Base-by-base conservation (phyloP, 2,329 filamentous ascomycete species). In the Exophiala calicioides region DNA sequence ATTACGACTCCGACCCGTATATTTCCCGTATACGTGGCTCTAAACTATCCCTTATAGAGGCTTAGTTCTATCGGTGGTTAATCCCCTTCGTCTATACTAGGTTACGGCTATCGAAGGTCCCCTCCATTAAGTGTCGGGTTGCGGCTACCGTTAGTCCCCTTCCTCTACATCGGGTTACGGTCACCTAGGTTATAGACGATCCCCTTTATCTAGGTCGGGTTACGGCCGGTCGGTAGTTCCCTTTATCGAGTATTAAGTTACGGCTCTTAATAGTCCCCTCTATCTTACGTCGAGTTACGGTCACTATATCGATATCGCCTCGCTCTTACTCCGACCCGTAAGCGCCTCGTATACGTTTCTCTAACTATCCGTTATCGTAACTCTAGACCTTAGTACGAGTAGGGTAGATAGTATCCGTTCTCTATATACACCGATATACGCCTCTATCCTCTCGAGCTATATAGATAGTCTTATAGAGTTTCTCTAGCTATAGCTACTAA, bases 391-490 rank as follows among this genome's bases (percentile, higher is more conserved):
- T 37, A n/a, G 16, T 23, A 37, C 24, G 24, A 27, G 24, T 12
- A 38, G 21, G 20, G 35, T 38, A 38, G 35, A 38, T 21, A 38
- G 35, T 38, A 21, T 38, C 35, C 21, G 35, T 27, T 38, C 35
- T 38, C 35, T 38, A 7, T 38, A 21, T 27, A 5, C 21, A 38
- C 20, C 35, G 21, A 38, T 13, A 38, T 26, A 16, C 35, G 35
- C 35, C 35, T 38, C 35, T 38, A 21, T 38, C 35, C 35, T 38
- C 20, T 38, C 21, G 35, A 38, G 35, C 35, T 13, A 27, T 38
- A 13, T 13, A 26, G 35, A 38, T 38, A 26, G 20, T 38, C 35
- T 38, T 38, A 21, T 26, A 38, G 20, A 13, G 35, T 5, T 38
- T 38, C 20, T 21, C 21, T 12, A 27, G 24, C 38, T 29, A 42